A percentile compares a stretch with the other conserved stretches of the same genome.
phyloP scores from a whole-genome alignment of 371 early-diverging fungal genomes.

The Circinella minor region DNA sequence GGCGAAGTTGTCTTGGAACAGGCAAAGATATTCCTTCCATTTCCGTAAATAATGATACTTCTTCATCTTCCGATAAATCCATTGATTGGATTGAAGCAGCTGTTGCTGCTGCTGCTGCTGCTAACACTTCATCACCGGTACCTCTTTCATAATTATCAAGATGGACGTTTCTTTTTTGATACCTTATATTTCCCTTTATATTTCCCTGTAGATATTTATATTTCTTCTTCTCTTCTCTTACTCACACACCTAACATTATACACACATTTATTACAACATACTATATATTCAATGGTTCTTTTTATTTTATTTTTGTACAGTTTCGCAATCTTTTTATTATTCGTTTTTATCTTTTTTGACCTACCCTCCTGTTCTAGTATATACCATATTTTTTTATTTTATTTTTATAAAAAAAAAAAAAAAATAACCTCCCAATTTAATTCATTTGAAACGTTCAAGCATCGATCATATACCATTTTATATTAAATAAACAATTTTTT shows the following conservation, averaged over 20 bases:
- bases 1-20: slow-evolving; percentile 35
- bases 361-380: too few species aligned
- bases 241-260: not conserved
- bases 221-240: not conserved
- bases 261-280: too few species aligned
- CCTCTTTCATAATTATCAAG: not conserved
- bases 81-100: slow-evolving; percentile 13
- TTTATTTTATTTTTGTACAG: not conserved
- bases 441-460: too few species aligned
- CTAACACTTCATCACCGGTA: too few species aligned
- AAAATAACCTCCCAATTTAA: too few species aligned
- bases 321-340: too few species aligned
- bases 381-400: too few species aligned
- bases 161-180: not conserved
- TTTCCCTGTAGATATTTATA: not conserved
- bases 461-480: too few species aligned
- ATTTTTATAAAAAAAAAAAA: too few species aligned
- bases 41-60: not conserved
- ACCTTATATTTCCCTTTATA: not conserved
- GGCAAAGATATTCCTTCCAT: slow-evolving; percentile 6
- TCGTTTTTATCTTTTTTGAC: too few species aligned
- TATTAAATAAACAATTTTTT: too few species aligned
- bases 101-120: slow-evolving; percentile 4
- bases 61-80: not conserved
- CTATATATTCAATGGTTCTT: not conserved